Evolutionary conservation across 2,329 filamentous ascomycete genomes (phyloP), one percentile per base, ranked within the genome.

Genomic region (Epicoccum nigrum): DNA sequence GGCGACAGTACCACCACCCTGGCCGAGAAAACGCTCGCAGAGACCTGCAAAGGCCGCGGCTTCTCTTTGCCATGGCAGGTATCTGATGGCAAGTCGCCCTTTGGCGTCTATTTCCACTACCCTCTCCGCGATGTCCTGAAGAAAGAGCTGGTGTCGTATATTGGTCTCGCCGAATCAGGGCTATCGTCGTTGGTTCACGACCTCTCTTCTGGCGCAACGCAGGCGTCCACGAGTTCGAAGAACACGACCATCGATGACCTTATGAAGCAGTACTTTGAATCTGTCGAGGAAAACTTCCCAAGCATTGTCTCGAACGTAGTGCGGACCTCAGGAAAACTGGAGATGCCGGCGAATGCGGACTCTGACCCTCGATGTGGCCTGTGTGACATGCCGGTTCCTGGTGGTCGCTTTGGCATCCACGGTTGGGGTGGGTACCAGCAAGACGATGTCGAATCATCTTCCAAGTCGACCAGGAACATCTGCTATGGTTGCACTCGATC

Each of bases 251-350:
- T 99, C 64, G 92, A 97, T 68, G 88, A 92, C 61, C 83, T 99
- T 45, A 92, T 97, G 87, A 77, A 81, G 51, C 86, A 91, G 50
- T 99, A 97, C 72, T 96, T 99, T 66, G 84, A 85, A 59, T 87
- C 86, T 32, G 90, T 96, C 13, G 92, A 96, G 69, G 84, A 85
- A 59, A 88, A 88, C 52, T 97, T 95, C 67, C 90, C 92, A 3
- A 90, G 89, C 47, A 91, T 97, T 48, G 92, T 99, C 60, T 88
- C 92, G 25, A 99, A 99, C 70, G 94, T 99, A 8, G 93, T 97
- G 4, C 85, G 91, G 56, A 99, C 93, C 27, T 87, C 89, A n/a
- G 87, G 86, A 43, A 96, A 95, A 74, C 80, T 97, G 32, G 79
- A 86, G 37, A 75, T 83, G 20, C 69, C 77, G 0, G 62, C 76